Evolutionary conservation across 257 asterid genomes (phyloP).

Genomic region (Nicotiana tomentosiformis): DNA sequence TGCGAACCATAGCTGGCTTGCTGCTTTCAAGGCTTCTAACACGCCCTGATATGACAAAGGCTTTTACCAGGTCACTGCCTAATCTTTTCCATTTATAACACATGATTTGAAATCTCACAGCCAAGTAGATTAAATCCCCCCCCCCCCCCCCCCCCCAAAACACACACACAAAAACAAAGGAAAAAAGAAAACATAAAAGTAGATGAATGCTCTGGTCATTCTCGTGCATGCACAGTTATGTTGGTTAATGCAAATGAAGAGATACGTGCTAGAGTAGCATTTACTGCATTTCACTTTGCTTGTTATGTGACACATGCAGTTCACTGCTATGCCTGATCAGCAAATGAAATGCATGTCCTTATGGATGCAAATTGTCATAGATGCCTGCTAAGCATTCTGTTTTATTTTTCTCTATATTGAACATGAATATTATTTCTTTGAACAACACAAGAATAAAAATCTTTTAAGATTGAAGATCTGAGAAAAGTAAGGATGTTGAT

Average conservation of each 20-base stretch:
- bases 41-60: constrained; percentile 88
- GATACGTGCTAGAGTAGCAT: neutral
- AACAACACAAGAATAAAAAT: neutral
- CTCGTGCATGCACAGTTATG: neutral
- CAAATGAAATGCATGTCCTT: neutral
- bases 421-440: neutral
- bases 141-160: neutral
- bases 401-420: neutral
- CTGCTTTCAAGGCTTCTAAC: constrained; percentile 86
- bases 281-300: neutral
- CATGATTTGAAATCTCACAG: neutral
- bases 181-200: neutral
- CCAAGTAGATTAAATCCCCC: neutral
- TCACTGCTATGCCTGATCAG: neutral
- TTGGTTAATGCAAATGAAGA: neutral
- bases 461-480: neutral
- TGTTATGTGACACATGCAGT: neutral
- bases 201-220: neutral
- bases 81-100: neutral
- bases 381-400: neutral
- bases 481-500: neutral
- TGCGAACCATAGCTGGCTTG: constrained; percentile 83
- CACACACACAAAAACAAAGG: neutral
- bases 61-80: constrained; percentile 56
- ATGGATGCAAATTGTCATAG: neutral